A percentile compares a stretch with the other conserved stretches of the same genome.
Conservation (phyloP, 2,329 filamentous ascomycete genomes). For the Fusarium sp. region DNA sequence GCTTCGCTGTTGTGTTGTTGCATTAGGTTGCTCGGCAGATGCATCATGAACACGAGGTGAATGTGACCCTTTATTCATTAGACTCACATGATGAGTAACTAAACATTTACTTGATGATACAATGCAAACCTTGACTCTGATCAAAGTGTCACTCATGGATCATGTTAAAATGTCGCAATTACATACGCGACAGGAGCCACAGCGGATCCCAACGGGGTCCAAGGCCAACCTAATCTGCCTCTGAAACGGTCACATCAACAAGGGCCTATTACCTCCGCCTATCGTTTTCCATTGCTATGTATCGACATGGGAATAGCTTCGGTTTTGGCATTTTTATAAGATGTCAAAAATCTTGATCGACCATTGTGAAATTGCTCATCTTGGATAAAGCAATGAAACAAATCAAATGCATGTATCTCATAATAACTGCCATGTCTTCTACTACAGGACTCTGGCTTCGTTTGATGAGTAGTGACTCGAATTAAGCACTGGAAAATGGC, state of each 20-base stretch:
- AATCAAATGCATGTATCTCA: background rate
- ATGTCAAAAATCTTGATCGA: background rate
- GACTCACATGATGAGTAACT: background rate
- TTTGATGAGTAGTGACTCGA: background rate
- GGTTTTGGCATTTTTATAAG: background rate
- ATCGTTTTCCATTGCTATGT: background rate
- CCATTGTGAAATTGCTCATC: background rate
- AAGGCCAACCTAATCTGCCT: constrained; percentile 27
- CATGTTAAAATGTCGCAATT: background rate
- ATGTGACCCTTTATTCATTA: background rate
- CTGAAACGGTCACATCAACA: constrained; percentile 29
- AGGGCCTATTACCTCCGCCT: constrained; percentile 13
- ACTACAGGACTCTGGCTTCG: background rate
- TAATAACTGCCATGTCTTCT: background rate
- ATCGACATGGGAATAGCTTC: constrained; percentile 19
- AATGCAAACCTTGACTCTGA: background rate
- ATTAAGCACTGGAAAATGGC: background rate
- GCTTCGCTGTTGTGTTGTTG: constrained; percentile 13
- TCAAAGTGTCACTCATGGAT: background rate
- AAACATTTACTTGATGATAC: background rate
- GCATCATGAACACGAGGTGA: background rate
- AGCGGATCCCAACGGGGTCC: constrained; percentile 12
- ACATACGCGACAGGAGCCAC: background rate
- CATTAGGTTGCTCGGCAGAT: background rate
- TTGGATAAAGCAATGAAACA: background rate